These are phyloP conservation scores for Bryoerythrophyllum caledonicum DNA, from an alignment of 225 moss, liverwort and hornwort species.

Conservation along the genomic window DNA sequence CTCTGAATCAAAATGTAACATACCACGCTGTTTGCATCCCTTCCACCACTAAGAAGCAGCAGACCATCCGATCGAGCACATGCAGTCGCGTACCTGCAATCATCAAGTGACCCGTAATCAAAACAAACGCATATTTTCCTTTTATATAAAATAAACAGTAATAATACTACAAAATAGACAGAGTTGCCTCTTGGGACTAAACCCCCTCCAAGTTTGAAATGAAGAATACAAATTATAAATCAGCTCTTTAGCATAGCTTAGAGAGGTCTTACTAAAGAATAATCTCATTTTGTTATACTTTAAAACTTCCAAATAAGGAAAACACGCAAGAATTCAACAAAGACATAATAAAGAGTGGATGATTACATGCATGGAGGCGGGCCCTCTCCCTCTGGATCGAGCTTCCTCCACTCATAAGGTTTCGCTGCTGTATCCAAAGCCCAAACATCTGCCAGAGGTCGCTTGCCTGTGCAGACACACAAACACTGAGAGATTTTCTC, in stretches of 20 bases:
- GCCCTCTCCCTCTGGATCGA: constrained; percentile 78
- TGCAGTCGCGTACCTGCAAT: constrained; percentile 85
- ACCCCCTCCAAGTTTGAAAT: background rate
- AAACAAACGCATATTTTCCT: background rate
- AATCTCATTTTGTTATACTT: background rate
- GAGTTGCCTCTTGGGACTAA: background rate
- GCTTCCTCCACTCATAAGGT: constrained; percentile 85
- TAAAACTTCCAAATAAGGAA: background rate
- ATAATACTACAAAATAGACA: background rate
- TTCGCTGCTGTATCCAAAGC: constrained; percentile 88
- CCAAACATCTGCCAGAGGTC: constrained; percentile 88
- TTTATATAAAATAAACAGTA: background rate
- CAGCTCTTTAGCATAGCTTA: background rate
- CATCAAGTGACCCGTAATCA: constrained; percentile 20
- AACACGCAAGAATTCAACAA: constrained; percentile 1
- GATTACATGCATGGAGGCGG: constrained; percentile 62
- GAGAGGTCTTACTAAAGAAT: background rate
- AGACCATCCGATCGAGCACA: constrained; percentile 87
- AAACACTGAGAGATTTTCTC: background rate
- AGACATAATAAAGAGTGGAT: constrained; percentile 6
- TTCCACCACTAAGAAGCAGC: constrained; percentile 79
- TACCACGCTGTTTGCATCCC: constrained; percentile 89
- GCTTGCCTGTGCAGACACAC: constrained; percentile 58
- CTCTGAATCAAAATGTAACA: background rate
- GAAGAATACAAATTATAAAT: background rate